Evolutionary conservation across 495 filamentous ascomycete species (phyloP).

Genomic region (Clavariopsis aquatica): DNA sequence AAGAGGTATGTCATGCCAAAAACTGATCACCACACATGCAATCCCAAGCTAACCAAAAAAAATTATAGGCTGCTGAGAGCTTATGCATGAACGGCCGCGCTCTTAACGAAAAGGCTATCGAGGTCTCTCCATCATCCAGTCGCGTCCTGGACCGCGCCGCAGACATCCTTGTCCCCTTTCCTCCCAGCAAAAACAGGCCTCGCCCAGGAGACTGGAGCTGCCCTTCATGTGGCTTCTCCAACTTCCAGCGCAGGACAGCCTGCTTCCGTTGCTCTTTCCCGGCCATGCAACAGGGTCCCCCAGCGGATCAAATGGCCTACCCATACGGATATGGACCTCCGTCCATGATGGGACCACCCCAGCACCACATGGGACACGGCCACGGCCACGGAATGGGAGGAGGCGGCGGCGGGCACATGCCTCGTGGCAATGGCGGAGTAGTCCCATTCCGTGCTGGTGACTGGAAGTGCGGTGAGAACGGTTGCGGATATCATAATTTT

Average conservation of each 20-base stretch:
- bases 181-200: constrained; percentile 95
- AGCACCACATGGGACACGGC: constrained; percentile 75
- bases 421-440: constrained; percentile 60
- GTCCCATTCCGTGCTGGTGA: constrained; percentile 97
- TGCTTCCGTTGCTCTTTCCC: constrained; percentile 99
- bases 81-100: constrained; percentile 99
- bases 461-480: constrained; percentile 97
- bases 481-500: constrained; percentile 99
- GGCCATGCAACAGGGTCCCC: constrained; percentile 75
- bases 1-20: constrained; percentile 73
- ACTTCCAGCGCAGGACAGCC: constrained; percentile 96
- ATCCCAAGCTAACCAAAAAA: constrained; percentile 8
- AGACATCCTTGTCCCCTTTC: constrained; percentile 94
- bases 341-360: constrained; percentile 33
- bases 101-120: constrained; percentile 97
- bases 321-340: constrained; percentile 69
- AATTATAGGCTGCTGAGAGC: constrained; percentile 69
- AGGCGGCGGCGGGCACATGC: constrained; percentile 61
- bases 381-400: constrained; percentile 64
- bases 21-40: neutral
- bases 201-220: constrained; percentile 98
- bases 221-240: constrained; percentile 86
- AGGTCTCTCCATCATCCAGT: constrained; percentile 94
- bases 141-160: constrained; percentile 92
- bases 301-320: constrained; percentile 74